Evolutionary conservation across 768 basidiomycete genomes (phyloP).

Genomic region (Suillus ampliporus): DNA sequence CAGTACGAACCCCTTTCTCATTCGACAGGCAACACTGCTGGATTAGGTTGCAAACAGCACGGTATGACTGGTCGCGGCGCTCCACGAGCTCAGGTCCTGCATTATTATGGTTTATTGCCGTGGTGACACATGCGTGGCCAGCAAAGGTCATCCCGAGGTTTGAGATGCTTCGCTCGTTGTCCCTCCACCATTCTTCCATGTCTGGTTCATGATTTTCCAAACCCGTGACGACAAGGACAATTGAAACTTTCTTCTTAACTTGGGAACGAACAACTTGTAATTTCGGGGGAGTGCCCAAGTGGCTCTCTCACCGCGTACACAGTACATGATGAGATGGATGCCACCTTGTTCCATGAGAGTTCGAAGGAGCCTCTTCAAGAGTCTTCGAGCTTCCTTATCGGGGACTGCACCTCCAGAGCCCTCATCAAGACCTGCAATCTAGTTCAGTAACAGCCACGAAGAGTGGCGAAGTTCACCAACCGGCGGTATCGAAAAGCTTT

Average conservation of each 20-base stretch:
- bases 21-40: conserved; percentile 26
- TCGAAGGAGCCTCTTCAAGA: neutral
- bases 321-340: conserved; percentile 46
- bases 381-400: neutral
- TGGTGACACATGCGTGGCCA: conserved; percentile 39
- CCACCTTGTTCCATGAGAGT: conserved; percentile 24
- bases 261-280: conserved; percentile 44
- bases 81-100: conserved; percentile 14
- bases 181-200: conserved; percentile 45
- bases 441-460: too few relatives aligned
- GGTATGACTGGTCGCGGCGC: conserved; percentile 33
- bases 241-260: conserved; percentile 40
- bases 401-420: too few relatives aligned
- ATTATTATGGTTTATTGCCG: conserved; percentile 6
- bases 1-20: conserved; percentile 44
- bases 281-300: conserved; percentile 41
- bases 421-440: too few relatives aligned
- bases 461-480: neutral
- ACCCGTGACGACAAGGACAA: conserved; percentile 44
- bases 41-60: conserved; percentile 48
- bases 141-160: conserved; percentile 28
- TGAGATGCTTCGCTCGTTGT: conserved; percentile 33
- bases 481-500: neutral
- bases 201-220: conserved; percentile 34
- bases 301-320: conserved; percentile 44